Evolutionary conservation across 352 stramenopile genomes (phyloP), one percentile per base, ranked within the genome.

Genomic region (Pythium grandisporangium): DNA sequence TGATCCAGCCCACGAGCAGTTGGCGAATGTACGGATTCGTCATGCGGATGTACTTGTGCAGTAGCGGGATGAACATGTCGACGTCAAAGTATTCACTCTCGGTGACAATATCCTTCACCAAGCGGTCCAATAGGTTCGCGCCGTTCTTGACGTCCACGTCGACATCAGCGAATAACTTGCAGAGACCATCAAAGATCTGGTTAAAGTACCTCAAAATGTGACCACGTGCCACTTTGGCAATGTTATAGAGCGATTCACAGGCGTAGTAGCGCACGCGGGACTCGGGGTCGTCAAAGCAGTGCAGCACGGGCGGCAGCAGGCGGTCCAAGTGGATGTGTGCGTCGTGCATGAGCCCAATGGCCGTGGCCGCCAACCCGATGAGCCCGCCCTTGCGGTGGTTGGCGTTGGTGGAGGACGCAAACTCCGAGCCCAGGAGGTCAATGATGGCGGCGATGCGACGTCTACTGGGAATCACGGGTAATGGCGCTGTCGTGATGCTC

Each of bases 161-260:
- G 5, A 99, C 96, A 61, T 99, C 96, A 0, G 96, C 95, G 65
- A 98, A 99, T 4, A 99, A 66, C 64, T 91, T 88, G 61, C 78
- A 91, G 17, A 91, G 58, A 0, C 96, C 96, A 57, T 99, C 96
- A 57, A 99, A 99, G 51, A 99, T 98, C 62, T 98, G 88, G 70
- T 99, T 99, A 56, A 99, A 99, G 62, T 99, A 98, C 44, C 78
- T 61, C 26, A 99, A 62, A 27, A 99, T 98, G 41, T 90, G 72
- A 13, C 87, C 82, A 12, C 96, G 66, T 6, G 96, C 93, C 37
- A 96, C 85, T 63, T 99, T 99, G 29, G 95, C 95, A 60, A 99
- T 99, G 68, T 99, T 99, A 77, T 99, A 99, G 25, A 99, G 69
- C 36, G 79, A 94, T 64, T 99, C 97, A 61, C 96, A 99, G 4